Percentiles rank a stretch among this genome's conserved stretches.
Evolutionary conservation across 768 basidiomycete genomes (phyloP).

Genomic region (Pisolithus marmoratus): DNA sequence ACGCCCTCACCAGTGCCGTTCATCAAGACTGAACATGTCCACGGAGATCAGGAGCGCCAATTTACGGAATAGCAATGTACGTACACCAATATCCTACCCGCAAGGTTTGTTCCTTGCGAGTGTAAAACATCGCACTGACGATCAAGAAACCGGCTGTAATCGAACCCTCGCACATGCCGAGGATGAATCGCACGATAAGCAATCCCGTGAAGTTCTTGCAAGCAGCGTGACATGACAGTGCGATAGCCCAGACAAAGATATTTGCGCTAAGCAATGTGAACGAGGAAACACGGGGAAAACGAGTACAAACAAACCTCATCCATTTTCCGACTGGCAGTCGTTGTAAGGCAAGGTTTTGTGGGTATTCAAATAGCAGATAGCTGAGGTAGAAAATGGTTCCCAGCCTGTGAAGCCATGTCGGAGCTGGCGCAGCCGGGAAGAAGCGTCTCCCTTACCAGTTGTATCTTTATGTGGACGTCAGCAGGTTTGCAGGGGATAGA

Average conservation of each 20-base stretch:
- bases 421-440: neutral
- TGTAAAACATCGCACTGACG: conserved; percentile 75
- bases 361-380: conserved; percentile 68
- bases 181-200: conserved; percentile 54
- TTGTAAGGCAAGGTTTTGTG: conserved; percentile 67
- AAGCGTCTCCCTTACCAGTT: conserved; percentile 45
- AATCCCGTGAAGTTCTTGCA: conserved; percentile 66
- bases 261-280: conserved; percentile 42
- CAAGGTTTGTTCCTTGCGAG: conserved; percentile 60
- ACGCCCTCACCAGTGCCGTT: conserved; percentile 54
- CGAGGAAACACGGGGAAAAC: neutral
- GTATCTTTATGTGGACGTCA: conserved; percentile 37
- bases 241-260: conserved; percentile 63
- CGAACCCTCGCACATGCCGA: conserved; percentile 68
- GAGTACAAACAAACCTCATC: conserved; percentile 54
- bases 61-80: conserved; percentile 17
- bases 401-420: conserved; percentile 39
- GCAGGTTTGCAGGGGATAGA: neutral
- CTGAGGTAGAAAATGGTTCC: conserved; percentile 72
- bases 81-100: conserved; percentile 75
- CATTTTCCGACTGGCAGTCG: conserved; percentile 73
- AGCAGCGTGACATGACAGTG: conserved; percentile 58
- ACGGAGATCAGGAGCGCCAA: neutral
- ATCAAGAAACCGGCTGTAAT: conserved; percentile 77
- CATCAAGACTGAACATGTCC: conserved; percentile 51